Evolutionary conservation across 2,329 filamentous ascomycete genomes (phyloP).

Genomic region (Aureobasidium sp.): DNA sequence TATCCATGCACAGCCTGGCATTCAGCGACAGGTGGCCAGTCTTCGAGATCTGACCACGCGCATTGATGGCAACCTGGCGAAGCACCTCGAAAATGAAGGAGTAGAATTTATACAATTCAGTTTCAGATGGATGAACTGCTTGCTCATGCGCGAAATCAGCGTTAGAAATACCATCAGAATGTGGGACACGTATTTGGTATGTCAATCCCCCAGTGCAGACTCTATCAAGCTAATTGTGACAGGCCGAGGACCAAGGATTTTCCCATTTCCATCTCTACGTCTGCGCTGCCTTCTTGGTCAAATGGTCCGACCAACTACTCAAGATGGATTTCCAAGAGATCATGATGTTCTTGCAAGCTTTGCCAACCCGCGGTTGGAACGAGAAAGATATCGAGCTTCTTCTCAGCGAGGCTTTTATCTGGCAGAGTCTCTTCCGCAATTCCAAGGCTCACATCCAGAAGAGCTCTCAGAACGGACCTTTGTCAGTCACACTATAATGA

Average conservation of each 20-base stretch:
- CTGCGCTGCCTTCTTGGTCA: constrained; percentile 93
- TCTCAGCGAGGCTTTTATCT: constrained; percentile 94
- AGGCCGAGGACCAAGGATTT: constrained; percentile 98
- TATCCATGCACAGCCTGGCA: constrained; percentile 93
- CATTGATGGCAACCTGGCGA: constrained; percentile 76
- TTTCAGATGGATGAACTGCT: constrained; percentile 99
- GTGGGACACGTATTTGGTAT: constrained; percentile 98
- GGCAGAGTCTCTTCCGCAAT: constrained; percentile 95
- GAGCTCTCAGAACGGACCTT: constrained; percentile 1
- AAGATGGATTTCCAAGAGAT: constrained; percentile 99
- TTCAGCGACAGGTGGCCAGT: constrained; percentile 85
- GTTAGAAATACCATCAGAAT: constrained; percentile 95
- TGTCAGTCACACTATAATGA: constrained; percentile 6
- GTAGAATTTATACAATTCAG: constrained; percentile 99
- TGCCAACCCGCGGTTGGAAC: constrained; percentile 90
- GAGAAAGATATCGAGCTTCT: constrained; percentile 97
- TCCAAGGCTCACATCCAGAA: constrained; percentile 71
- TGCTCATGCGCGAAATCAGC: constrained; percentile 94
- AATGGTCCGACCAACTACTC: constrained; percentile 90
- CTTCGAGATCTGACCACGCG: constrained; percentile 82
- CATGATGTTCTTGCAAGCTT: constrained; percentile 97
- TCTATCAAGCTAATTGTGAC: constrained; percentile 7
- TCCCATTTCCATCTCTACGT: constrained; percentile 98
- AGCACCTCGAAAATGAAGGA: constrained; percentile 80
- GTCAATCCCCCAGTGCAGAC: constrained; percentile 23